Evolutionary conservation across 2,329 filamentous ascomycete genomes (phyloP).

Genomic region (Botrytis byssoidea): DNA sequence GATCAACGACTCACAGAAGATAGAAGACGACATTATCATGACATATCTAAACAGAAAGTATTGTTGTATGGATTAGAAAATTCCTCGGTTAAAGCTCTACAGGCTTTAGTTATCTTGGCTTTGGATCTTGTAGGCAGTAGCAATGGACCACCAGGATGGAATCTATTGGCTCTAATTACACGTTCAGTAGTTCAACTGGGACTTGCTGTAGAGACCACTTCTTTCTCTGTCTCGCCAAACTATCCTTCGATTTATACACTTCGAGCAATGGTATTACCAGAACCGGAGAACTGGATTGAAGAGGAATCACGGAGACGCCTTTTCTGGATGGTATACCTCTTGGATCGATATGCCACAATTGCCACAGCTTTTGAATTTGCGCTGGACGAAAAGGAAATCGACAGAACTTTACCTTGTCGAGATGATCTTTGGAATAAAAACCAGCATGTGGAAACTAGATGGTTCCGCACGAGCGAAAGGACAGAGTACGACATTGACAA

Average conservation of each 20-base stretch:
- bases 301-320: constrained; percentile 81
- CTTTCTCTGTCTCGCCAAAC: constrained; percentile 72
- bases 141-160: constrained; percentile 90
- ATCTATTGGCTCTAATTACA: constrained; percentile 83
- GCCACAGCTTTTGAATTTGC: constrained; percentile 92
- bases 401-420: constrained; percentile 80
- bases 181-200: constrained; percentile 86
- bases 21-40: constrained; percentile 71
- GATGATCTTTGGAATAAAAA: constrained; percentile 86
- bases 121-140: constrained; percentile 82
- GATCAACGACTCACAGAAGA: constrained; percentile 73
- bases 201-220: constrained; percentile 78
- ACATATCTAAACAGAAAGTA: constrained; percentile 80
- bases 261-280: constrained; percentile 78
- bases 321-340: constrained; percentile 92
- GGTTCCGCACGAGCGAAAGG: constrained; percentile 61
- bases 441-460: constrained; percentile 77
- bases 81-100: constrained; percentile 82
- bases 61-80: constrained; percentile 85
- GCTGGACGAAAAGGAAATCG: constrained; percentile 84
- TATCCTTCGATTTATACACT: constrained; percentile 88
- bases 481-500: constrained; percentile 65
- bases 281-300: constrained; percentile 82
- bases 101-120: constrained; percentile 83
- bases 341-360: constrained; percentile 87